phyloP scores from a whole-genome alignment of 108 stramenopile genomes.

The Hondaea fermentalgiana region DNA sequence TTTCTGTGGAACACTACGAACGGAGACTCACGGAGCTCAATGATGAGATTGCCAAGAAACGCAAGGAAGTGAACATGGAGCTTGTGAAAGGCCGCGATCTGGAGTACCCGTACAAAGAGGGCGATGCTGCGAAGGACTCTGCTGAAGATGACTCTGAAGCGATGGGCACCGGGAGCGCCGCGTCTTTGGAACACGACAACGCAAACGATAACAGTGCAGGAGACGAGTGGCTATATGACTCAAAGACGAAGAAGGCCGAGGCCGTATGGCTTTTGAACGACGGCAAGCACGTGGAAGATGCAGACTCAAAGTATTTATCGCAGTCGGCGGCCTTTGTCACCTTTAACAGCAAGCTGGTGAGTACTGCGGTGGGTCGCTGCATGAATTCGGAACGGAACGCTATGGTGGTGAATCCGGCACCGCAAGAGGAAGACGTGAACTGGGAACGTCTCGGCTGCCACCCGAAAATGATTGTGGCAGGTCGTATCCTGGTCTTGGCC shows the following conservation, averaged over 20 bases:
- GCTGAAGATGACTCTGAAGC: background rate
- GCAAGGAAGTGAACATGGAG: background rate
- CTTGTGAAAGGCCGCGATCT: background rate
- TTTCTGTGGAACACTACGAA: background rate
- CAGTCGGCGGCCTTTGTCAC: constrained; percentile 10
- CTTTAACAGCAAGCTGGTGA: background rate
- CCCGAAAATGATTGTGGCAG: background rate
- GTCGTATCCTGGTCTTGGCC: background rate
- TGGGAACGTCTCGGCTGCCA: background rate
- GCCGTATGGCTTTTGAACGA: background rate
- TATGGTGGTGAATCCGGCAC: background rate
- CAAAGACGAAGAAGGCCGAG: background rate
- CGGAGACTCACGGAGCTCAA: background rate
- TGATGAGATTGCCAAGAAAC: background rate
- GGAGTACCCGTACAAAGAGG: background rate
- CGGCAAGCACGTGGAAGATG: too few species aligned
- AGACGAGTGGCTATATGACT: background rate
- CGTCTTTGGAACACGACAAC: too few species aligned
- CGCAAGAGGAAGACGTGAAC: background rate
- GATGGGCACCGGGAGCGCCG: background rate
- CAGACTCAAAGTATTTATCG: background rate
- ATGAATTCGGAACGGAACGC: background rate
- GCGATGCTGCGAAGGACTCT: background rate
- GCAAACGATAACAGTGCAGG: background rate
- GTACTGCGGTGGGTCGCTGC: background rate